A percentile compares a stretch with the other conserved stretches of the same genome.
phyloP scores from a whole-genome alignment of 208 protist genomes.

The Dictyostelium gargantuum region DNA sequence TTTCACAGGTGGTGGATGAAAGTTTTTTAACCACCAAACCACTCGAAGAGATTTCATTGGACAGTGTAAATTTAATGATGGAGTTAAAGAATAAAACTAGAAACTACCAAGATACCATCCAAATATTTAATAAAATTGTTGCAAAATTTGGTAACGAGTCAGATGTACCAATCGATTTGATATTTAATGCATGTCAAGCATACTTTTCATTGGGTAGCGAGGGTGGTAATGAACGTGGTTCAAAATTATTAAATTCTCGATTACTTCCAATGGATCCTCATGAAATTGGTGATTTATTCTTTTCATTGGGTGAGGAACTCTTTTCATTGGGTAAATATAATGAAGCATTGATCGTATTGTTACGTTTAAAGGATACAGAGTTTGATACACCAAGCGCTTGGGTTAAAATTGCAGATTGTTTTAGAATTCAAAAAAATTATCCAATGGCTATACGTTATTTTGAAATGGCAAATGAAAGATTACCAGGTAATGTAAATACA shows the following conservation, averaged over 20 bases:
- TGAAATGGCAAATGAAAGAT: not conserved
- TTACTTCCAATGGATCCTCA: not conserved
- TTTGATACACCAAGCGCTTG: not conserved
- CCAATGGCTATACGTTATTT: not conserved
- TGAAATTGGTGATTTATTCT: not conserved
- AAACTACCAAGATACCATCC: not conserved
- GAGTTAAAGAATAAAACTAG: not conserved
- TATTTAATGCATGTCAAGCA: not conserved
- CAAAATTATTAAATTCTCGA: not conserved
- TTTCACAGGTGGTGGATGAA: not conserved
- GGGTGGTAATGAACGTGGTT: not conserved
- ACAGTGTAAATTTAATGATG: constrained; percentile 4
- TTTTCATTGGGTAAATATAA: not conserved
- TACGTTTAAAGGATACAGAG: not conserved
- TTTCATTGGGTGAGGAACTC: not conserved
- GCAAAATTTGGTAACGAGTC: not conserved
- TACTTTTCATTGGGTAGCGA: not conserved
- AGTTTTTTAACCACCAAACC: not conserved
- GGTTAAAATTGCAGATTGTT: not conserved
- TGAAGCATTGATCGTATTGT: not conserved
- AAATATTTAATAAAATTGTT: not conserved
- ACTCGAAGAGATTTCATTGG: not conserved
- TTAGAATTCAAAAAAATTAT: not conserved
- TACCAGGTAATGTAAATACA: not conserved
- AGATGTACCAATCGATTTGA: not conserved